Base-by-base conservation (phyloP, 257 asterid species). In the Craterostigma plantagineum region DNA sequence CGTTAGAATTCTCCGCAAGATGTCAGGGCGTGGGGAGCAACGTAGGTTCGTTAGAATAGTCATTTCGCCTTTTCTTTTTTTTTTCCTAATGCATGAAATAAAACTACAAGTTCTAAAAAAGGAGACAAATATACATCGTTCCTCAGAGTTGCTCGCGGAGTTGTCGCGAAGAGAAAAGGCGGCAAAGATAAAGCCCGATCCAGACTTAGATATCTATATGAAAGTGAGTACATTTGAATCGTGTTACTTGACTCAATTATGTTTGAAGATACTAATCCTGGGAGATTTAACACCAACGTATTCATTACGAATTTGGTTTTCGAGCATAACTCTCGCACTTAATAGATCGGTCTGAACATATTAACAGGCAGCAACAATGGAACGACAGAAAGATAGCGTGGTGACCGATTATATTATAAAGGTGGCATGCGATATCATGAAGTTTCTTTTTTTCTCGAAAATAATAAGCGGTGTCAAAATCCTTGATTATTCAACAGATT, bases 121-220 rank as follows among this genome's bases (percentile, higher is more conserved):
- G 11, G 8, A 2, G 11, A 10, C 1, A 36, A 2, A 2, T 12
- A 2, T 36, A 1, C 8, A 9, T 36, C 3, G 3, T 36, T 10
- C 34, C 4, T 11, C 39, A 16, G 33, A 43, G 13, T 9, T 53
- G 45, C 40, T 44, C 30, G 23, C 62, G 10, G 81, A 72, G 48
- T 46, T 72, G 48, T 58, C 68, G 16, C 61, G 81, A 64, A 68
- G 81, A 57, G 81, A 72, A 39, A 68, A 57, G 46, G 66, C 51
- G 27, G 81, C 81, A 33, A 62, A 69, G 10, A 59, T 72, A 33
- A 59, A 64, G 50, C 81, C 81, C 5, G 76, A 72, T 39, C 66
- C 73, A 14, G 69, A 68, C 45, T 18, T 72, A 11, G 77, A 72
- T 49, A 39, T 68, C 18, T 72, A 46, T 53, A 72, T 72, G 81